Evolutionary conservation across 192 early-diverging fungal genomes (phyloP).

Genomic region (Chytriomyces hyalinus): DNA sequence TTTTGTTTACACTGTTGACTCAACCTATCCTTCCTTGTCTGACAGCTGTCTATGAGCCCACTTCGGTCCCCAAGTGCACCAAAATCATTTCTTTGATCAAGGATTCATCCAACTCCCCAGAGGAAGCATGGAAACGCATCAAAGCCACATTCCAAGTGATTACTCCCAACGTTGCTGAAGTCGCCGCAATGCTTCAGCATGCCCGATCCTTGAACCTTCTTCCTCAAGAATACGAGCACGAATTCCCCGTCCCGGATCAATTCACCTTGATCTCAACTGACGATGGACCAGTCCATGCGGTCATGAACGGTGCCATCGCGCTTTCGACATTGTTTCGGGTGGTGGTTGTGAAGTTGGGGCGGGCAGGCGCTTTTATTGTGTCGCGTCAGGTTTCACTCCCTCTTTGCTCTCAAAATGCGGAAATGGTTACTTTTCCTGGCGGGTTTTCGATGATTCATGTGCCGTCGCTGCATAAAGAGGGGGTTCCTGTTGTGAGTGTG

Average conservation of each 20-base stretch:
- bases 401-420: background rate
- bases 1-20: background rate
- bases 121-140: conserved; percentile 8
- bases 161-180: conserved; percentile 79
- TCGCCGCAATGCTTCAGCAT: conserved; percentile 59
- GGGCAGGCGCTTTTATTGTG: conserved; percentile 61
- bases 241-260: background rate
- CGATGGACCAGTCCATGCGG: background rate
- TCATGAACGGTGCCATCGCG: conserved; percentile 41
- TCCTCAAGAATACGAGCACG: background rate
- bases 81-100: conserved; percentile 45
- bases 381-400: background rate
- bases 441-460: background rate
- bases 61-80: conserved; percentile 81
- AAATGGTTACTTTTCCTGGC: background rate
- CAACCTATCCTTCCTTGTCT: too few species aligned
- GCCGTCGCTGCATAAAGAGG: background rate
- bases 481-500: conserved; percentile 57
- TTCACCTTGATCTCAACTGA: background rate
- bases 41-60: conserved; percentile 84
- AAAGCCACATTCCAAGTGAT: conserved; percentile 50
- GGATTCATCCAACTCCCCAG: background rate
- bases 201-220: background rate
- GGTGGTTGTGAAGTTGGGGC: conserved; percentile 73
- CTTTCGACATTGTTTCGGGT: conserved; percentile 59